Conservation (phyloP, 441 rosid species). For the Lepidium campestre region DNA sequence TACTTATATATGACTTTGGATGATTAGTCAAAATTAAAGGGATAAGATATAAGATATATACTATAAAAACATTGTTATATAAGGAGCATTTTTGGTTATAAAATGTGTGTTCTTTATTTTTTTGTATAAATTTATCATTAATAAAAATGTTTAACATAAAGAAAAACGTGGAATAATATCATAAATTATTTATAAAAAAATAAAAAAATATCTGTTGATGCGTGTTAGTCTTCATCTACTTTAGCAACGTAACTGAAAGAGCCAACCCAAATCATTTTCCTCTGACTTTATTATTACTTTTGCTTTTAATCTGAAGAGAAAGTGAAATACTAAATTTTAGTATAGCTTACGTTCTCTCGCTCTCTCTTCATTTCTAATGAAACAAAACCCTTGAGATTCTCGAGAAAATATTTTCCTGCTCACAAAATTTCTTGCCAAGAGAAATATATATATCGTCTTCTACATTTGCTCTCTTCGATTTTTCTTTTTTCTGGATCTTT, state of each 20-base stretch:
- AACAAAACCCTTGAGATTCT: conserved; percentile 9
- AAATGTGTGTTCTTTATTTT: neutral
- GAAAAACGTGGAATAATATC: neutral
- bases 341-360: neutral
- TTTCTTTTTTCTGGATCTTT: neutral
- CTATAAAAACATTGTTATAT: too few relatives aligned
- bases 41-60: neutral
- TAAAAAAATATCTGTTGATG: neutral
- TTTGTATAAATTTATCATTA: neutral
- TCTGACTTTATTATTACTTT: neutral
- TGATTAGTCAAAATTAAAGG: neutral
- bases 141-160: neutral
- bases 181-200: neutral
- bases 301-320: neutral
- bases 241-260: conserved; percentile 7
- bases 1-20: neutral
- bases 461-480: neutral
- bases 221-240: neutral
- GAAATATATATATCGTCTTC: neutral
- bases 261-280: neutral
- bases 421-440: neutral
- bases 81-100: too few relatives aligned
- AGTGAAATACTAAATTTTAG: neutral
- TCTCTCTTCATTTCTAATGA: neutral
- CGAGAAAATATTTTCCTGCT: neutral